phyloP scores from a whole-genome alignment of 129 eudicot species.

The Escallonia herrerae region DNA sequence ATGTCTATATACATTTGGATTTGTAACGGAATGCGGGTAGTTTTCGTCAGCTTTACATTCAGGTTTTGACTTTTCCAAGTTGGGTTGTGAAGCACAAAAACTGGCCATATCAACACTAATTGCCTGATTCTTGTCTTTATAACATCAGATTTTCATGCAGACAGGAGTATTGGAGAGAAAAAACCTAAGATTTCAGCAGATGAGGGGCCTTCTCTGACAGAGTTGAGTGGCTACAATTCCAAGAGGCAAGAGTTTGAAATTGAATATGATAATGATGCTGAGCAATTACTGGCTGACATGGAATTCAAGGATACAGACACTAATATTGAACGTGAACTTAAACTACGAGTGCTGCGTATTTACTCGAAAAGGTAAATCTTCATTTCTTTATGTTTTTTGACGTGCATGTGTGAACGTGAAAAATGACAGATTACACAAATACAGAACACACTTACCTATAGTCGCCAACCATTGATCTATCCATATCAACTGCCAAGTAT shows the following conservation, averaged over 20 bases:
- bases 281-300: conserved; percentile 93
- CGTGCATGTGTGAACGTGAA: not conserved
- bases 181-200: conserved; percentile 69
- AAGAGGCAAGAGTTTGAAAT: conserved; percentile 93
- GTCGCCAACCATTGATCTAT: too few species aligned
- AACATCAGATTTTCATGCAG: conserved; percentile 40
- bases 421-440: too few species aligned
- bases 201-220: conserved; percentile 69
- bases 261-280: conserved; percentile 98
- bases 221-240: conserved; percentile 72
- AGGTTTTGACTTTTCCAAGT: too few species aligned
- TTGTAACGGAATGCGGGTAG: too few species aligned
- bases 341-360: conserved; percentile 68
- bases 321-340: conserved; percentile 80
- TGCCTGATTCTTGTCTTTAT: conserved; percentile 6
- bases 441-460: too few species aligned
- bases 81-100: too few species aligned
- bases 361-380: conserved; percentile 59
- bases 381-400: not conserved
- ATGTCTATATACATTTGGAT: too few species aligned
- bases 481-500: too few species aligned
- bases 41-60: too few species aligned
- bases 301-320: conserved; percentile 90
- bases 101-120: not conserved
- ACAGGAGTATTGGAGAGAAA: conserved; percentile 88